Percentiles rank a stretch among this genome's conserved stretches.
Conservation (phyloP, 2,329 filamentous ascomycete species). For the Talaromyces albobiverticillius region DNA sequence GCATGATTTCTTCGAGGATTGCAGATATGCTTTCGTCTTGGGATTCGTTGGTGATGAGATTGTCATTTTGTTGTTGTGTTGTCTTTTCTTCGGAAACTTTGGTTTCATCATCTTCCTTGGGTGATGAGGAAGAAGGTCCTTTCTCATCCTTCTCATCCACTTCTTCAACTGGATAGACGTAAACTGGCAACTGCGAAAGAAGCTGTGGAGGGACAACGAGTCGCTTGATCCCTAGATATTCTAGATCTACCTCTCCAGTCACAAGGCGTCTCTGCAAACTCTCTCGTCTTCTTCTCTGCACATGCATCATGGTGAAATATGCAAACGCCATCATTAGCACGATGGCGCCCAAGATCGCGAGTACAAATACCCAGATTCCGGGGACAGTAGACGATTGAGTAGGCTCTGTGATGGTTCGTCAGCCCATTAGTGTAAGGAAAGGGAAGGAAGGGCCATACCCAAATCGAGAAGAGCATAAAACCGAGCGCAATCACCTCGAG, state of each 20-base stretch:
- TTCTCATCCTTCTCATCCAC: background rate
- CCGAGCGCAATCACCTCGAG: constrained; percentile 25
- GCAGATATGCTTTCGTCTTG: constrained; percentile 11
- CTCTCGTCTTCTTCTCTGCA: constrained; percentile 69
- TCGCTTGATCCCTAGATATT: constrained; percentile 79
- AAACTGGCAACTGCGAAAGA: constrained; percentile 72
- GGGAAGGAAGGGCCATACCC: constrained; percentile 54
- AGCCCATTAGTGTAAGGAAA: background rate
- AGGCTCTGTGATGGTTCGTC: constrained; percentile 24
- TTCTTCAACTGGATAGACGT: constrained; percentile 60
- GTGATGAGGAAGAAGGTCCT: too few relatives aligned
- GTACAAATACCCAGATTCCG: constrained; percentile 75
- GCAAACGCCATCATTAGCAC: constrained; percentile 64
- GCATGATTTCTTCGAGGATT: constrained; percentile 13
- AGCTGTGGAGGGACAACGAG: constrained; percentile 71
- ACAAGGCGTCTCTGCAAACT: constrained; percentile 68
- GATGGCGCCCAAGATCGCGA: constrained; percentile 79
- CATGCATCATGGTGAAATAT: constrained; percentile 70
- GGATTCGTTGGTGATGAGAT: background rate
- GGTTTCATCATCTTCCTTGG: background rate
- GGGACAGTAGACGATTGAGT: constrained; percentile 51
- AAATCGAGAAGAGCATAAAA: constrained; percentile 52
- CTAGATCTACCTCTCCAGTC: constrained; percentile 58
- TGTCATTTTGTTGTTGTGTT: background rate
- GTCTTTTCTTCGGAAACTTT: background rate